phyloP scores from a whole-genome alignment of 768 basidiomycete genomes.

The Tremella fuciformis region DNA sequence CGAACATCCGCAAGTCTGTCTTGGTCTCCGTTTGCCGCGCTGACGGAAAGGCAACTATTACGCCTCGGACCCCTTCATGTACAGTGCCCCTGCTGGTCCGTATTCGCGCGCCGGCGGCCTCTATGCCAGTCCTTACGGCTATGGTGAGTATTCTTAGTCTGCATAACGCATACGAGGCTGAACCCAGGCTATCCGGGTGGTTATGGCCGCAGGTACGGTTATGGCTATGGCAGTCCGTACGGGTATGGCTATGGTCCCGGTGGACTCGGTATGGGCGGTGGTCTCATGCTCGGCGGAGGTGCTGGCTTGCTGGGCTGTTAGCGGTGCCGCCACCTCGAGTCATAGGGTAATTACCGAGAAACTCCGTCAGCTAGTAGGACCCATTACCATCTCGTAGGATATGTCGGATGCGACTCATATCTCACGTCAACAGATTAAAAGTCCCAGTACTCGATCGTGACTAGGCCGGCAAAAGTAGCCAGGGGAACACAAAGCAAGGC shows the following conservation, averaged over 20 bases:
- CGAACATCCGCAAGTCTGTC: conserved; percentile 28
- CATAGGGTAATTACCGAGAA: too few relatives aligned
- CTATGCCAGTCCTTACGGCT: conserved; percentile 34
- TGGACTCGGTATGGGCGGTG: conserved; percentile 11
- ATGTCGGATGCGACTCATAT: too few relatives aligned
- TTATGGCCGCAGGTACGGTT: conserved; percentile 23
- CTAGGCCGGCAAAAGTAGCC: too few relatives aligned
- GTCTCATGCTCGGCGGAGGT: conserved; percentile 18
- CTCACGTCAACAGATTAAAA: too few relatives aligned
- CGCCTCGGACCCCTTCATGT: conserved; percentile 33
- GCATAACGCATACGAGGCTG: conserved; percentile 1
- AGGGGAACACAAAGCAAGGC: too few relatives aligned
- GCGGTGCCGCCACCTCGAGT: too few relatives aligned
- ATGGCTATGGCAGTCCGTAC: conserved; percentile 9
- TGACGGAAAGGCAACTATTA: conserved; percentile 26
- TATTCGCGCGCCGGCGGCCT: conserved; percentile 27
- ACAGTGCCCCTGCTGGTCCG: conserved; percentile 29
- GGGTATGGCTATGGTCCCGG: conserved; percentile 6
- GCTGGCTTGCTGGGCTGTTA: conserved; percentile 32
- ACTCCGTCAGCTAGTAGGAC: too few relatives aligned
- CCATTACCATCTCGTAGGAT: too few relatives aligned
- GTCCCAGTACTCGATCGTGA: too few relatives aligned
- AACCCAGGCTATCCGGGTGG: conserved; percentile 26
- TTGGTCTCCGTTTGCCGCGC: background rate
- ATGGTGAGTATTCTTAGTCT: conserved; percentile 24